Percentiles rank a stretch among this genome's conserved stretches.
phyloP scores from a whole-genome alignment of 2,329 filamentous ascomycete species.

The Boeremia exigua region DNA sequence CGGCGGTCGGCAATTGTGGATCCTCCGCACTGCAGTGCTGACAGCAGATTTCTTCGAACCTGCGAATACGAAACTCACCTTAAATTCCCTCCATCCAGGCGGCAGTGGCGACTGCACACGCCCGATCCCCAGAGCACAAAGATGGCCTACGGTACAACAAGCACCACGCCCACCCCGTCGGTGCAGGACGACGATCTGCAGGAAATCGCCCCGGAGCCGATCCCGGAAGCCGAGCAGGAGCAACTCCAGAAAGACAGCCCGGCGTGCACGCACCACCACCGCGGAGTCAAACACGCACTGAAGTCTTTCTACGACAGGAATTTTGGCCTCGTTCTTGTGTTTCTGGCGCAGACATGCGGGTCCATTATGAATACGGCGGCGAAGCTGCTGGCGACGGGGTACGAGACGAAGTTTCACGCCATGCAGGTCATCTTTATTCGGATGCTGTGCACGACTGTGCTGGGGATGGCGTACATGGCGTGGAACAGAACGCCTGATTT shows the following conservation, averaged over 20 bases:
- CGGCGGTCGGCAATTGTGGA: slow-evolving; percentile 10
- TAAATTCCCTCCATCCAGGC: too few species aligned
- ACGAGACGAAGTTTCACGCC: slow-evolving; percentile 36
- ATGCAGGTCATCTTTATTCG: slow-evolving; percentile 73
- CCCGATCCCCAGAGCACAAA: too few species aligned
- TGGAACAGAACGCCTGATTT: slow-evolving; percentile 55
- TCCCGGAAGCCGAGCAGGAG: slow-evolving; percentile 8
- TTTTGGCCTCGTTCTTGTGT: slow-evolving; percentile 33
- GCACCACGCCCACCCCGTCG: neutral
- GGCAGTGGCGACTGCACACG: too few species aligned
- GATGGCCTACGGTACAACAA: slow-evolving; percentile 22
- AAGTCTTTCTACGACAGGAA: slow-evolving; percentile 30
- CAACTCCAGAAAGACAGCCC: slow-evolving; percentile 10
- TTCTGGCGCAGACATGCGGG: slow-evolving; percentile 49
- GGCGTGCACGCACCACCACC: neutral
- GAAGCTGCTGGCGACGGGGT: slow-evolving; percentile 33
- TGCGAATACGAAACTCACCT: too few species aligned
- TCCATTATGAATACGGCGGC: slow-evolving; percentile 36
- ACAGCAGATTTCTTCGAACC: neutral
- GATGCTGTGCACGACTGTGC: slow-evolving; percentile 72
- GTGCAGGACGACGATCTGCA: slow-evolving; percentile 2
- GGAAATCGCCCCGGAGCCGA: slow-evolving; percentile 10
- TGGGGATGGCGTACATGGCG: slow-evolving; percentile 75
- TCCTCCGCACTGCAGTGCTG: neutral
- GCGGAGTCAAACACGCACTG: slow-evolving; percentile 5